phyloP scores from a whole-genome alignment of 2,329 filamentous ascomycete species.

The Fusarium zealandicum region DNA sequence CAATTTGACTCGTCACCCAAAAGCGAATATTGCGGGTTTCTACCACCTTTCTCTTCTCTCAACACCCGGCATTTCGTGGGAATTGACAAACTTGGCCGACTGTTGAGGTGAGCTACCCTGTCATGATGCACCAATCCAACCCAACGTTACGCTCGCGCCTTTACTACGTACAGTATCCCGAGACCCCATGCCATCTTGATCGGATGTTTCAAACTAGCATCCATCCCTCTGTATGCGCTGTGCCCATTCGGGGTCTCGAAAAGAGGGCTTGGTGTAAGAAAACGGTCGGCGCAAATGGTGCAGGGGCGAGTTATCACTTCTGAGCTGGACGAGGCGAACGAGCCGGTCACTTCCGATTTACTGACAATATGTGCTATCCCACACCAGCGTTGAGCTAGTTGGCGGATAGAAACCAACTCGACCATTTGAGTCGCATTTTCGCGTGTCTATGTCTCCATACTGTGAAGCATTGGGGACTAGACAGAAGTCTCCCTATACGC shows the following conservation, averaged over 20 bases:
- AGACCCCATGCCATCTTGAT: background rate
- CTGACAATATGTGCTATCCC: background rate
- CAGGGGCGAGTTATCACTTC: slow-evolving; percentile 10
- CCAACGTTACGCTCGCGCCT: too few species aligned
- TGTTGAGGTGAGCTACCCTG: too few species aligned
- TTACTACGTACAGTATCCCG: too few species aligned
- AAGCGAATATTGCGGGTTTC: slow-evolving; percentile 14
- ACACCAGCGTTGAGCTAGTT: background rate
- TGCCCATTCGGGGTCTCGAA: background rate
- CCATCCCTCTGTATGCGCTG: background rate
- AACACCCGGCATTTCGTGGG: slow-evolving; percentile 18
- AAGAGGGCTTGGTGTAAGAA: background rate
- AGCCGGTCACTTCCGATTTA: background rate
- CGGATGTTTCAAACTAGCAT: background rate
- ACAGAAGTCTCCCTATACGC: background rate
- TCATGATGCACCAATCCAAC: too few species aligned
- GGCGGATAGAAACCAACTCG: slow-evolving; percentile 4
- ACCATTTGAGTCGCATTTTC: too few species aligned
- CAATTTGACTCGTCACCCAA: slow-evolving; percentile 27
- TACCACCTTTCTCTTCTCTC: slow-evolving; percentile 14
- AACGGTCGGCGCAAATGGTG: background rate
- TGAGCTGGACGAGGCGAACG: background rate
- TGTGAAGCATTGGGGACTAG: slow-evolving; percentile 13
- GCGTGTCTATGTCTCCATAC: too few species aligned
- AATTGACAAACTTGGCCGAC: too few species aligned